These are phyloP conservation scores for Phytopythium ostracodes DNA, from an alignment of 352 stramenopile genomes.

Conservation along the genomic window DNA sequence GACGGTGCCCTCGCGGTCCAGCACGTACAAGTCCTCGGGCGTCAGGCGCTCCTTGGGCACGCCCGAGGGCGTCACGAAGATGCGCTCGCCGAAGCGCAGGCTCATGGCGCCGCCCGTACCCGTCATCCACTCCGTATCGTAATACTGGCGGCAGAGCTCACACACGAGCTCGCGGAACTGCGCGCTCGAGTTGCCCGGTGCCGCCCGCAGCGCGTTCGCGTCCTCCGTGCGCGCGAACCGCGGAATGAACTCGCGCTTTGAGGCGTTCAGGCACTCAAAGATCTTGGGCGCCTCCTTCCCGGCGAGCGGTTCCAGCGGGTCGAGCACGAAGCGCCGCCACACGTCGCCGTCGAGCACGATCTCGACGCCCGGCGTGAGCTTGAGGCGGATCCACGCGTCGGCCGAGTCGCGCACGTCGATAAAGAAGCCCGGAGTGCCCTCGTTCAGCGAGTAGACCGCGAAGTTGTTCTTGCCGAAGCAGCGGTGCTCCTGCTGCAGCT, in stretches of 20 bases:
- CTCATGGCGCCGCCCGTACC: slow-evolving; percentile 93
- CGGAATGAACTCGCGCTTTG: slow-evolving; percentile 11
- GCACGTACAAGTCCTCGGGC: slow-evolving; percentile 93
- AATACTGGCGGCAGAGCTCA: slow-evolving; percentile 73
- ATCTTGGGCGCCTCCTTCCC: slow-evolving; percentile 11
- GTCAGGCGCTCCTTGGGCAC: slow-evolving; percentile 96
- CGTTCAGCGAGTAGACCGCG: slow-evolving; percentile 32
- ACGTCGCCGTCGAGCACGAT: slow-evolving; percentile 19
- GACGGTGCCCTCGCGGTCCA: slow-evolving; percentile 84
- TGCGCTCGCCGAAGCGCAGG: slow-evolving; percentile 89
- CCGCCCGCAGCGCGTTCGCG: slow-evolving; percentile 28
- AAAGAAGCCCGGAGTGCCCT: slow-evolving; percentile 28
- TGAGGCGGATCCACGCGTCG: slow-evolving; percentile 62
- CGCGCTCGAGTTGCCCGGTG: slow-evolving; percentile 22
- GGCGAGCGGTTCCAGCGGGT: slow-evolving; percentile 23
- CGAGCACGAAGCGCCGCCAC: slow-evolving; percentile 46
- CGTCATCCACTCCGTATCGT: slow-evolving; percentile 89
- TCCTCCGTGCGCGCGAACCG: slow-evolving; percentile 44
- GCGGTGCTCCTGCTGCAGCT: slow-evolving; percentile 53
- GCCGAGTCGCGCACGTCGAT: slow-evolving; percentile 69
- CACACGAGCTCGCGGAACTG: slow-evolving; percentile 62
- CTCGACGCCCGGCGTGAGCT: slow-evolving; percentile 32
- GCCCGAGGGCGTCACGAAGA: slow-evolving; percentile 95
- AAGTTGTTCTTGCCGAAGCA: slow-evolving; percentile 4
- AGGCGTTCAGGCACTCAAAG: slow-evolving; percentile 13